These are phyloP conservation scores for Blastobotrys malaysiensis DNA, from an alignment of 1,139 yeast species.

Conservation along the genomic window DNA sequence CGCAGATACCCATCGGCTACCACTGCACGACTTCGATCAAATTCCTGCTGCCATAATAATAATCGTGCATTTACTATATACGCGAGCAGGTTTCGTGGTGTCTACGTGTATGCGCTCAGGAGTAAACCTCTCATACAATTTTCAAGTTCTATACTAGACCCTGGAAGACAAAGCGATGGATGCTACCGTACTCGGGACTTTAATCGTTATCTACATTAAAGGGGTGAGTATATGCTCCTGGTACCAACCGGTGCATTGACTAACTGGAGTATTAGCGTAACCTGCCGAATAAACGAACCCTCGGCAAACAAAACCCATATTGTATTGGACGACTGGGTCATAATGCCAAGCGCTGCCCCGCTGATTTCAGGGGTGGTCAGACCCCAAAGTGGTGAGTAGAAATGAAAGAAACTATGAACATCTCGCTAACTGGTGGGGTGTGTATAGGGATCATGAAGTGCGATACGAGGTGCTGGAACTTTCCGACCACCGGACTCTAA, in stretches of 20 bases:
- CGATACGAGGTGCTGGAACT: conserved; percentile 55
- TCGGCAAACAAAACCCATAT: conserved; percentile 88
- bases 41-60: not conserved
- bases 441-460: conserved; percentile 54
- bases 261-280: conserved; percentile 37
- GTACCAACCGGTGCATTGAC: not conserved
- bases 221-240: conserved; percentile 27
- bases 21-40: not conserved
- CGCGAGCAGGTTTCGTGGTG: not conserved
- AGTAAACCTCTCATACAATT: conserved; percentile 50
- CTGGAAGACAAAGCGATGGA: conserved; percentile 20
- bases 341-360: conserved; percentile 66
- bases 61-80: not conserved
- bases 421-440: not conserved
- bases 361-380: conserved; percentile 81
- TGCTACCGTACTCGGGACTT: conserved; percentile 28
- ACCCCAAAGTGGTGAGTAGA: conserved; percentile 73
- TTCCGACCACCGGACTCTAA: conserved; percentile 46
- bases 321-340: conserved; percentile 78
- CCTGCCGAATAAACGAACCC: conserved; percentile 71
- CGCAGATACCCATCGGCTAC: not conserved
- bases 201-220: conserved; percentile 36
- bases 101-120: not conserved
- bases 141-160: conserved; percentile 61
- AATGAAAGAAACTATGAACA: too few relatives aligned